phyloP scores from a whole-genome alignment of 305 asterid species.

The Fraxinus paxiana region DNA sequence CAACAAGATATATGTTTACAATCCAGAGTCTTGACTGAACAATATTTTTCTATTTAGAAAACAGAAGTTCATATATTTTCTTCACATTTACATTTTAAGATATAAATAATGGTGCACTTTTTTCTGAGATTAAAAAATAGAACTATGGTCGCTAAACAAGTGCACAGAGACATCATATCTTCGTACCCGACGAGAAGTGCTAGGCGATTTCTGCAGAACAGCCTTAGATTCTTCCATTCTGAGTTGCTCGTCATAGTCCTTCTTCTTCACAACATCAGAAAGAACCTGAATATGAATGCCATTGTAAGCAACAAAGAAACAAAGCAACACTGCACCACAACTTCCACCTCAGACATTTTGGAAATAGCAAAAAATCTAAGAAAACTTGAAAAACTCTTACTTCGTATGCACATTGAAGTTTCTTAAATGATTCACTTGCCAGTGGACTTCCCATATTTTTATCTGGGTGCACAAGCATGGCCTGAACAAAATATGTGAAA shows the following conservation, averaged over 20 bases:
- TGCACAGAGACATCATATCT: neutral
- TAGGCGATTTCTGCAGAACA: conserved; percentile 71
- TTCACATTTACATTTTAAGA: neutral
- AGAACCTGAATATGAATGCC: conserved; percentile 57
- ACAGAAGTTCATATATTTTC: neutral
- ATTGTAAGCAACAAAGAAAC: conserved; percentile 24
- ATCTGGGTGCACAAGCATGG: conserved; percentile 99
- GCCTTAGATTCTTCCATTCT: conserved; percentile 78
- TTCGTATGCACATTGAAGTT: conserved; percentile 97
- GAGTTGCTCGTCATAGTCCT: conserved; percentile 93
- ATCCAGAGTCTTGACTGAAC: neutral
- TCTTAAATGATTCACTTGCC: conserved; percentile 95
- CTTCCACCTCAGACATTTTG: conserved; percentile 25
- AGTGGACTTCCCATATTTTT: conserved; percentile 90
- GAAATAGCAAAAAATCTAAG: conserved; percentile 10
- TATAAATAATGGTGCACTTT: neutral
- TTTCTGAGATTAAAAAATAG: neutral
- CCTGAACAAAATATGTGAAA: conserved; percentile 44
- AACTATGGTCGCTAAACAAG: neutral
- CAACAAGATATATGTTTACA: neutral
- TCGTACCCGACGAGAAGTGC: conserved; percentile 74
- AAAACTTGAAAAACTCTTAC: conserved; percentile 34
- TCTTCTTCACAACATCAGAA: conserved; percentile 87
- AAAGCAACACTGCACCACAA: conserved; percentile 16
- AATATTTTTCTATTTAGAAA: neutral